A percentile compares a stretch with the other conserved stretches of the same genome.
These are phyloP conservation scores for Alternaria sp. DNA, from an alignment of 2,329 filamentous ascomycete species.

Conservation along the genomic window DNA sequence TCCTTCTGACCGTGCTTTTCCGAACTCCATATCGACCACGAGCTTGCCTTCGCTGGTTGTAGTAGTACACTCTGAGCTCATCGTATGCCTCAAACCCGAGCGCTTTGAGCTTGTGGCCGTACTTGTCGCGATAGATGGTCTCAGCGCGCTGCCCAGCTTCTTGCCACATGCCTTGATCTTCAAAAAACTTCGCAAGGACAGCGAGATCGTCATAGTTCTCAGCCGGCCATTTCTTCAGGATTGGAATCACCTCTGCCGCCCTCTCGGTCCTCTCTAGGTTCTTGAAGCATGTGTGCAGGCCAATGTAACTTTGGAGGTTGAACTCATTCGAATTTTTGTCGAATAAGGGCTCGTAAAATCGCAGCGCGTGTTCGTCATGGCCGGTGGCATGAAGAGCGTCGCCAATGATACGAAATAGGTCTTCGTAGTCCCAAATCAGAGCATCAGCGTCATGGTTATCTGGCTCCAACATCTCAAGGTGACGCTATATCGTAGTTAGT, in stretches of 20 bases:
- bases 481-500: conserved; percentile 46
- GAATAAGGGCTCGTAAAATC: conserved; percentile 62
- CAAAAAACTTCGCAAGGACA: conserved; percentile 83
- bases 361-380: conserved; percentile 61
- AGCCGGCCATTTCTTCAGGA: conserved; percentile 73
- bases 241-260: conserved; percentile 79
- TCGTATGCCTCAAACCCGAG: conserved; percentile 39
- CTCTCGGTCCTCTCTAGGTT: conserved; percentile 67
- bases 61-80: conserved; percentile 36
- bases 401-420: conserved; percentile 78
- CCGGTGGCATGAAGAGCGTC: conserved; percentile 62
- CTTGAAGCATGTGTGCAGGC: conserved; percentile 67
- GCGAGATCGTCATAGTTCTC: conserved; percentile 77
- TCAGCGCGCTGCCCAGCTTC: conserved; percentile 54
- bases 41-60: conserved; percentile 30
- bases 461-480: conserved; percentile 70
- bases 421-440: conserved; percentile 70
- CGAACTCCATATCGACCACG: conserved; percentile 36
- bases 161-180: conserved; percentile 69
- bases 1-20: conserved; percentile 35
- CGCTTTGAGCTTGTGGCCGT: conserved; percentile 53
- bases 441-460: conserved; percentile 59
- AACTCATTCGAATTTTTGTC: conserved; percentile 30
- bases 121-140: conserved; percentile 74
- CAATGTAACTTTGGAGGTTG: conserved; percentile 39